Base-by-base conservation (phyloP, 1,284 basidiomycete species). In the Cystobasidium sp. region DNA sequence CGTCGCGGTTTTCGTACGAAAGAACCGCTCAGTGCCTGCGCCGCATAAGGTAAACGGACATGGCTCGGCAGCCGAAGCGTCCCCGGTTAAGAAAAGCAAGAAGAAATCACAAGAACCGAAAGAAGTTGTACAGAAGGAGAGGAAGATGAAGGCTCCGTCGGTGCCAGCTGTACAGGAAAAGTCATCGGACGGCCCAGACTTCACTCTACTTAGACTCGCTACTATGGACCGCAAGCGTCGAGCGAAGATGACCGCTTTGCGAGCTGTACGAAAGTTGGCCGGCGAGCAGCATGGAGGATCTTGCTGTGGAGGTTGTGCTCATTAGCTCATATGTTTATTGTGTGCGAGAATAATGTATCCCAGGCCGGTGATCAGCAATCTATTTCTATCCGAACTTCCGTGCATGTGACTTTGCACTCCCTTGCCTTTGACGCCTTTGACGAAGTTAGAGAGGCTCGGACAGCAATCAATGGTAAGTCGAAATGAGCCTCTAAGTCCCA, bases 1-100 rank as follows among this genome's bases (percentile, higher is more conserved):
- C 78, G 93, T 97, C 22, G 88, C 92, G 37, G 92, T 93, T 81
- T 93, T 96, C 80, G 84, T 92, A 56, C 85, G 84, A 71, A 78
- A 72, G 44, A 37, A 24, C 18, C 31, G 31, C 9, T 31, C 56
- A 31, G 31, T 5, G 22, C n/a, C 39, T 6, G 16, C 22, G 59
- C 6, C 59, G 37, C 10, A 39, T 44, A 31, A 43, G 56, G 56
- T 3, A 31, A 31, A 31, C 31, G 31, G 31, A 31, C 31, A 31
- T 31, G 31, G 2, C 12, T 16, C 56, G 4, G 24, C 56, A 18
- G 31, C 22, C 12, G 16, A 20, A 14, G 22, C 12, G 7, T 1
- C 31, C 12, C 12, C 31, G 20, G 20, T 62, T 5, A 14, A 10
- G 10, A n/a, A 47, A 47, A 43, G 20, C n/a, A 53, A 20, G n/a